Evolutionary conservation across 768 basidiomycete genomes (phyloP).

Genomic region (Russula foetens): DNA sequence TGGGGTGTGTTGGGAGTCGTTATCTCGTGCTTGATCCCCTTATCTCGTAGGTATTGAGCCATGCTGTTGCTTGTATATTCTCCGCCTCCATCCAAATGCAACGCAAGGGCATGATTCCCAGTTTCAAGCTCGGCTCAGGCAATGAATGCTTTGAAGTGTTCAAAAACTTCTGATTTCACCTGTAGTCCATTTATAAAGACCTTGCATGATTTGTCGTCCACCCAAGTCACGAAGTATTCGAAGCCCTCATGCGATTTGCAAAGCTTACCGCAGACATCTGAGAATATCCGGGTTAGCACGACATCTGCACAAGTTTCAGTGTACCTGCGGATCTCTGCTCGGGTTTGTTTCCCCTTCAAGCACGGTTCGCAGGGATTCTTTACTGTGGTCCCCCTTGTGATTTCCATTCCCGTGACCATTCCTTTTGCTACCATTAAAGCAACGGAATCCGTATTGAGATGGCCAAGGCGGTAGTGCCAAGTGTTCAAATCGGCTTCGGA

Average conservation of each 20-base stretch:
- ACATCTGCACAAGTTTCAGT: not conserved
- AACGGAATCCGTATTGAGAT: not conserved
- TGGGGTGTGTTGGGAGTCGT: not conserved
- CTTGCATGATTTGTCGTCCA: slow-evolving; percentile 21
- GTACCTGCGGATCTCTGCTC: slow-evolving; percentile 10
- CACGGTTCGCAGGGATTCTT: slow-evolving; percentile 17
- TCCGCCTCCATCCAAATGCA: slow-evolving; percentile 6
- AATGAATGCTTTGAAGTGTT: slow-evolving; percentile 17
- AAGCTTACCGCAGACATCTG: slow-evolving; percentile 22
- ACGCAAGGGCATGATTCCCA: slow-evolving; percentile 4
- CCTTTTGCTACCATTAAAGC: not conserved
- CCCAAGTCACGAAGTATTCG: slow-evolving; percentile 21
- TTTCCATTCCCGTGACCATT: slow-evolving; percentile 8
- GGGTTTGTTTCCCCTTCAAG: slow-evolving; percentile 23
- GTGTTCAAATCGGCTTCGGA: not conserved
- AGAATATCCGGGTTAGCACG: slow-evolving; percentile 12
- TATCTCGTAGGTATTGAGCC: slow-evolving; percentile 9
- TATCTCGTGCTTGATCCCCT: slow-evolving; percentile 16
- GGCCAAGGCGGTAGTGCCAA: not conserved
- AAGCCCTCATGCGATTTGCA: slow-evolving; percentile 8
- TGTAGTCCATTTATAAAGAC: slow-evolving; percentile 14
- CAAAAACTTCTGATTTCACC: slow-evolving; percentile 14
- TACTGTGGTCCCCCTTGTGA: not conserved
- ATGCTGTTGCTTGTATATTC: slow-evolving; percentile 19
- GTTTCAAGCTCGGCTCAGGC: slow-evolving; percentile 11